Evolutionary conservation across 495 filamentous ascomycete species (phyloP), one percentile per base, ranked within the genome.

Genomic region (Hypoxylon subgilvum): DNA sequence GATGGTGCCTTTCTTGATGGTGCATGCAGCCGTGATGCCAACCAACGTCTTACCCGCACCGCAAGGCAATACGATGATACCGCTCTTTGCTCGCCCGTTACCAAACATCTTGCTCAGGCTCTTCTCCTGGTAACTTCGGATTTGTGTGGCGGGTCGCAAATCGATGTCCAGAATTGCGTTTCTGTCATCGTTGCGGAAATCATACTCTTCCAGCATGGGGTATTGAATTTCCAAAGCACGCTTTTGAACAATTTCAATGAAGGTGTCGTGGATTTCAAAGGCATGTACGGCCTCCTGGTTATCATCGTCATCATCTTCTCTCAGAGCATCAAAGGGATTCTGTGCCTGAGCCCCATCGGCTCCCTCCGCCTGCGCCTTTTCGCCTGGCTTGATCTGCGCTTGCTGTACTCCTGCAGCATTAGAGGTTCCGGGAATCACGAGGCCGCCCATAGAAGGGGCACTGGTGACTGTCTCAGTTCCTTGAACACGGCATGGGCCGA

Each of bases 31-130:
- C 2, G 94, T 97, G 56, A 97, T 96, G 23, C 94, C 94, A 8
- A 99, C 94, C 48, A 99, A 73, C 1, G 94, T 99, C 76, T 99
- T 99, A 25, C 94, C 94, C 9, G 94, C 95, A 32, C 94, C 94
- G 73, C 95, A 99, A 43, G 94, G 94, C 60, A 99, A 71, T 36
- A 99, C 94, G 53, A 99, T 97, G 61, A 99, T 96, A 61, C 95
- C 94, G 74, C 90, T 95, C 74, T 96, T 94, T 16, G 94, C 92
- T 69, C 94, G 84, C 49, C 92, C 92, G 68, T 99, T 99, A 65
- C 94, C 92, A 66, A 99, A 99, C 95, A 99, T 97, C 72, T 99
- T 97, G 74, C 88, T 92, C 22, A 99, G 79, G 61, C 90, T 93
- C 75, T 96, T 93, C 74, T 99, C 94, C 73, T 99, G 95, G 65